Percentiles rank a stretch among this genome's conserved stretches.
Conservation (phyloP, 2,329 filamentous ascomycete genomes). For the Colletotrichum liriopes region DNA sequence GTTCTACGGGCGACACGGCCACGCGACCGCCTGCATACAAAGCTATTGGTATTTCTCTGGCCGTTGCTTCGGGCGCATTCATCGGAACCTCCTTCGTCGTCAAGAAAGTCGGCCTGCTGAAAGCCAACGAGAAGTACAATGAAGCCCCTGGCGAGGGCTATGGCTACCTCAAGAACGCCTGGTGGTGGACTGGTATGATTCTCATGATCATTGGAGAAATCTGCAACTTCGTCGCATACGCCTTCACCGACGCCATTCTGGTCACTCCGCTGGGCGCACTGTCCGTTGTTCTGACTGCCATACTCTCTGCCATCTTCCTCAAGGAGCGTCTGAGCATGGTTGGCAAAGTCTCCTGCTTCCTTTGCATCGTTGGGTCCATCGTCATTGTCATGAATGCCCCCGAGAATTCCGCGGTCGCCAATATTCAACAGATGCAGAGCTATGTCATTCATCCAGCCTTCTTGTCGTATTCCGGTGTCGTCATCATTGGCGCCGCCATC, state of each 20-base stretch:
- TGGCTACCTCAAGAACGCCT: conserved; percentile 94
- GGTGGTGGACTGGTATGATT: conserved; percentile 96
- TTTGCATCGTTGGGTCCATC: conserved; percentile 93
- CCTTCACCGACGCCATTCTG: conserved; percentile 95
- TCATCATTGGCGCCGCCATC: conserved; percentile 81
- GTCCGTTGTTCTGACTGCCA: conserved; percentile 91
- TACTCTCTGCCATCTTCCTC: conserved; percentile 93
- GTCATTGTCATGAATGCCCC: conserved; percentile 97
- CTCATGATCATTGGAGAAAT: conserved; percentile 98
- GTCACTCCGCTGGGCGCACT: conserved; percentile 94
- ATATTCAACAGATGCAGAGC: conserved; percentile 92
- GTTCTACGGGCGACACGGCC: conserved; percentile 40
- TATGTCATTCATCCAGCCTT: conserved; percentile 92
- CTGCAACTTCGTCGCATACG: conserved; percentile 97
- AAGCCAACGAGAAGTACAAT: conserved; percentile 95
- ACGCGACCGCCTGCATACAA: conserved; percentile 77
- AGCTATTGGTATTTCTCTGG: conserved; percentile 87
- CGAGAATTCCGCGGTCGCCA: conserved; percentile 83
- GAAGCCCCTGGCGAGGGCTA: conserved; percentile 97
- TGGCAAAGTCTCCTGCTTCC: conserved; percentile 95
- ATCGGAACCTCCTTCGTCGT: conserved; percentile 96
- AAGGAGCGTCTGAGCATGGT: conserved; percentile 97
- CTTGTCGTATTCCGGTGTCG: conserved; percentile 85
- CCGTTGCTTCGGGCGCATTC: conserved; percentile 89
- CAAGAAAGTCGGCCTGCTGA: conserved; percentile 93